Conservation (phyloP, 2,329 filamentous ascomycete genomes). For the Parastagonospora nodorum region DNA sequence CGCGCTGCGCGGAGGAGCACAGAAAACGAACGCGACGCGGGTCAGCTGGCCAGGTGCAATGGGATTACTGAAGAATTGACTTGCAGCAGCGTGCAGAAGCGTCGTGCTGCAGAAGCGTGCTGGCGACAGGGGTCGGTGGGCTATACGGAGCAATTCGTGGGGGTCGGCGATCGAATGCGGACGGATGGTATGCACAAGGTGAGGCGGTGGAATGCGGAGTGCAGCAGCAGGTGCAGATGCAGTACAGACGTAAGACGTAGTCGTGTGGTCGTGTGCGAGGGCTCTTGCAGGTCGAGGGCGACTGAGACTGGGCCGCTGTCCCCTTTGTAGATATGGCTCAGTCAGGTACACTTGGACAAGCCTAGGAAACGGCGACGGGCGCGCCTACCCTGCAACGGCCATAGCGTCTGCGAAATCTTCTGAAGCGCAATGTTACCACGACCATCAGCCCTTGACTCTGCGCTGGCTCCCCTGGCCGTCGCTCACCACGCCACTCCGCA, state of each 20-base stretch:
- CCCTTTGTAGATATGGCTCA: not conserved
- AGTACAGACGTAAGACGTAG: not conserved
- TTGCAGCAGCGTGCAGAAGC: conserved; percentile 9
- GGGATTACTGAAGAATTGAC: conserved; percentile 10
- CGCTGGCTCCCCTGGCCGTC: conserved; percentile 4
- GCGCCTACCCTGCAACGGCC: not conserved
- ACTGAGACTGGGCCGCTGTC: not conserved
- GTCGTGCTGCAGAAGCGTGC: conserved; percentile 13
- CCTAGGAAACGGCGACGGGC: not conserved
- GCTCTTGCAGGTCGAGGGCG: not conserved
- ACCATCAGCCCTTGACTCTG: not conserved
- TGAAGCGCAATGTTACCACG: too few species aligned
- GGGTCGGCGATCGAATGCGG: conserved; percentile 8
- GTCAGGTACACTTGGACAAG: not conserved
- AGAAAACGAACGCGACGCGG: conserved; percentile 21
- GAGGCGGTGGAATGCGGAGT: conserved; percentile 13
- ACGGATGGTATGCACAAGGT: not conserved
- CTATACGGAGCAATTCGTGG: conserved; percentile 29
- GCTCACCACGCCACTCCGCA: conserved; percentile 19
- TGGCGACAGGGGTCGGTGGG: conserved; percentile 16
- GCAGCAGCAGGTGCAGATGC: not conserved
- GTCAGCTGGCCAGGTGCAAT: conserved; percentile 25
- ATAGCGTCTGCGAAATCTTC: not conserved
- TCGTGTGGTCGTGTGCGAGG: not conserved
- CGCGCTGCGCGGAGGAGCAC: conserved; percentile 30